Evolutionary conservation across 495 filamentous ascomycete species (phyloP), one percentile per base, ranked within the genome.

Genomic region (Podospora fimiseda): DNA sequence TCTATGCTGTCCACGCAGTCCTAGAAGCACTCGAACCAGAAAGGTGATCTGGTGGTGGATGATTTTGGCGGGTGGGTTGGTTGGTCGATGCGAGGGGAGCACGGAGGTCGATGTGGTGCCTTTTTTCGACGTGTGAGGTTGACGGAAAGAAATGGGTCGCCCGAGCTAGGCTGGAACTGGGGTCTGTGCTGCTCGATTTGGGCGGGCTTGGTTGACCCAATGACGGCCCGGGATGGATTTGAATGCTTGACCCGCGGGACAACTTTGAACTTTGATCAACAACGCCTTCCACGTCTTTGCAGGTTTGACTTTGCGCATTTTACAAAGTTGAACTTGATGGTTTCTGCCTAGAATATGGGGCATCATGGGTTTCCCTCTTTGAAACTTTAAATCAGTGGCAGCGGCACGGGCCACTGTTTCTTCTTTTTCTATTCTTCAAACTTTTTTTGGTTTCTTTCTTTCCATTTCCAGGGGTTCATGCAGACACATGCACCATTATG

Each of bases 111-210:
- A 6, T 5, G 27, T 33, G 27, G 27, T 11, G 56, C 55, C 53
- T 59, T 66, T 66, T 66, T 64, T 54, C 55, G 58, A 58, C 58
- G 63, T 62, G 59, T 59, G 64, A 67, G 59, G 63, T 66, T 56
- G 51, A 51, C 51, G 43, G 61, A 66, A 55, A 65, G 55, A 66
- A 64, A 62, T 62, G 59, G 59, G 59, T 61, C 64, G 51, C 60
- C n/a, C 51, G n/a, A 9, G n/a, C 24, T 44, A 58, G 46, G 44
- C 50, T 40, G 44, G 30, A 27, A 41, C 24, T 43, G 33, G 16
- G 50, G 51, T n/a, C 16, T 9, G 30, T 49, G 50, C 24, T 60
- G 57, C 45, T 49, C 56, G 57, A 58, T 59, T 54, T 56, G 57
- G 23, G 36, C 27, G 37, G 11, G 18, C 49, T 33, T 15, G 39